Percentiles rank a stretch among this genome's conserved stretches.
Evolutionary conservation across 2,329 filamentous ascomycete genomes (phyloP).

Genomic region (Ophiostoma ips): DNA sequence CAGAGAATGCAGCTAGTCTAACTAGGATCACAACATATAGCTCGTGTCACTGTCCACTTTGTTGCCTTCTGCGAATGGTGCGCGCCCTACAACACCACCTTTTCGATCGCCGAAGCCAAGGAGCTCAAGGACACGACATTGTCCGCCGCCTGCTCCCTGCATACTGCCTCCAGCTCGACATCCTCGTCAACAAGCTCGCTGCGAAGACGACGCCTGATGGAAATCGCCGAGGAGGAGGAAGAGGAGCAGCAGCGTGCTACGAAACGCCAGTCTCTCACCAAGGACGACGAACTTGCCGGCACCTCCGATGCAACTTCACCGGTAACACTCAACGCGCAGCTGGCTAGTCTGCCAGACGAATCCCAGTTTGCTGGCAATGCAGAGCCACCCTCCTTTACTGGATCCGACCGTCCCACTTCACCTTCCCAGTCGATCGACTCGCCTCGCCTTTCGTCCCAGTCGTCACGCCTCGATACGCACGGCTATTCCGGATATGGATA

Average conservation of each 20-base stretch:
- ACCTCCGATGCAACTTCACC: slow-evolving; percentile 20
- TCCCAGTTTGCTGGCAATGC: slow-evolving; percentile 35
- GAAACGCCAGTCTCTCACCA: slow-evolving; percentile 43
- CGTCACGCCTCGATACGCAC: slow-evolving; percentile 36
- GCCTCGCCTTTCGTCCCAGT: slow-evolving; percentile 37
- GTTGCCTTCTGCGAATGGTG: slow-evolving; percentile 56
- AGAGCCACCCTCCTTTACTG: slow-evolving; percentile 22
- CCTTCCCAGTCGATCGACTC: slow-evolving; percentile 30
- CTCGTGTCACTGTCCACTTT: slow-evolving; percentile 65
- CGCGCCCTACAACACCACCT: slow-evolving; percentile 72
- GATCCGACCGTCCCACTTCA: slow-evolving; percentile 27
- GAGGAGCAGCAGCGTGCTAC: slow-evolving; percentile 40
- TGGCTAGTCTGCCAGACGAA: slow-evolving; percentile 35
- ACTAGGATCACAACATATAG: too few relatives aligned
- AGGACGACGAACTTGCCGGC: slow-evolving; percentile 20
- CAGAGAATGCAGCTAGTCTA: too few relatives aligned
- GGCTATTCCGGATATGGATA: slow-evolving; percentile 35
- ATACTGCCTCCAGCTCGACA: slow-evolving; percentile 74
- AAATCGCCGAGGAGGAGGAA: slow-evolving; percentile 88
- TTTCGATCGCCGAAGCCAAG: slow-evolving; percentile 59
- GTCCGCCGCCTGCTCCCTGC: slow-evolving; percentile 75
- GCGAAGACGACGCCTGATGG: slow-evolving; percentile 63
- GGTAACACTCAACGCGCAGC: slow-evolving; percentile 37
- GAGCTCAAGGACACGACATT: slow-evolving; percentile 81
- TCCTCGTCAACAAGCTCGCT: slow-evolving; percentile 75